Evolutionary conservation across 192 early-diverging fungal genomes (phyloP).

Genomic region (Funneliformis mosseae): DNA sequence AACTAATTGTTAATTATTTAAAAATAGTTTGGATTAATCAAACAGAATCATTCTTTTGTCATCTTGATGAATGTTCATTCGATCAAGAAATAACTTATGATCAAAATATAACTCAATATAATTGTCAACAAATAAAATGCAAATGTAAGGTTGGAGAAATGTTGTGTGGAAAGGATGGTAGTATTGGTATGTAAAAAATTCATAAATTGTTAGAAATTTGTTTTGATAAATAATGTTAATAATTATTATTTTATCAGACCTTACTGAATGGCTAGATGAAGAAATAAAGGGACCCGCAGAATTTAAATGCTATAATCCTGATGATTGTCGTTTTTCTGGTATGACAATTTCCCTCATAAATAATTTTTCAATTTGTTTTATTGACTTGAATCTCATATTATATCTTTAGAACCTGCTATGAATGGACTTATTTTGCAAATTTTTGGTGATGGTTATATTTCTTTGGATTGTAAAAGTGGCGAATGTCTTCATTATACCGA

Average conservation of each 20-base stretch:
- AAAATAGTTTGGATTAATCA: constrained; percentile 78
- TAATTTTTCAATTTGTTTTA: constrained; percentile 40
- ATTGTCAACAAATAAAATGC: constrained; percentile 78
- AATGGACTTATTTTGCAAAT: constrained; percentile 77
- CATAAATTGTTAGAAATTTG: not conserved
- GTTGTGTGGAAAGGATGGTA: constrained; percentile 82
- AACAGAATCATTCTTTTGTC: constrained; percentile 90
- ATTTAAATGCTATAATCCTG: constrained; percentile 61
- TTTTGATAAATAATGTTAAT: not conserved
- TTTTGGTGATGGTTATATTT: constrained; percentile 85
- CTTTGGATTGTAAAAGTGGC: constrained; percentile 75
- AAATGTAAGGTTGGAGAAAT: constrained; percentile 76
- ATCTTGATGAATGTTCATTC: constrained; percentile 75
- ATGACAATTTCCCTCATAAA: not conserved
- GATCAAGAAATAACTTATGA: constrained; percentile 56
- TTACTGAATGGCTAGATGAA: constrained; percentile 77
- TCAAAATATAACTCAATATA: constrained; percentile 61
- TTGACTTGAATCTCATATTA: not conserved
- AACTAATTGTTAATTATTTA: not conserved
- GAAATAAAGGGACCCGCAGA: constrained; percentile 77
- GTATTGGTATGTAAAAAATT: constrained; percentile 58
- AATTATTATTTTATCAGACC: constrained; percentile 46
- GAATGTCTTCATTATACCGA: constrained; percentile 88
- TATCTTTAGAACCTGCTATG: constrained; percentile 70
- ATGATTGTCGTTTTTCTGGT: constrained; percentile 58